Evolutionary conservation across 331 rosid genomes (phyloP).

Genomic region (Telfairia occidentalis): DNA sequence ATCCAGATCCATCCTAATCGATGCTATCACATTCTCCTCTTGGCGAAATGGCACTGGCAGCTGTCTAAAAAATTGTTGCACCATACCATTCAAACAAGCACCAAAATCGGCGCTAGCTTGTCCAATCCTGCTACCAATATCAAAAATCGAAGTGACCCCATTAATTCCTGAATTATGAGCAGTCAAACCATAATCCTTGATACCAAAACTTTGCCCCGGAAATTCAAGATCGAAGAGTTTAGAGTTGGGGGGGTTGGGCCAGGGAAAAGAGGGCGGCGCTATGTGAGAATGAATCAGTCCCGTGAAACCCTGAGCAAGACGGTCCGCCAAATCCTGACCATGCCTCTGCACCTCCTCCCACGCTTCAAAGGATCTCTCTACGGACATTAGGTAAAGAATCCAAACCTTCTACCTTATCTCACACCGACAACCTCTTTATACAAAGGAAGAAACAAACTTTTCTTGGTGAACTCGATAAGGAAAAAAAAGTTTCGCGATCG

Average conservation of each 20-base stretch:
- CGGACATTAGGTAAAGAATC: constrained; percentile 40
- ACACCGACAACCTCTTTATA: constrained; percentile 24
- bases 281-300: constrained; percentile 79
- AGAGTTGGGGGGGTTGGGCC: constrained; percentile 65
- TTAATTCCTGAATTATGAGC: constrained; percentile 34
- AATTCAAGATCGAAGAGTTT: constrained; percentile 81
- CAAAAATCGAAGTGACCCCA: constrained; percentile 74
- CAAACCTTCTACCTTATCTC: background rate
- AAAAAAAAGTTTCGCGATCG: background rate
- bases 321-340: constrained; percentile 91
- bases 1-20: constrained; percentile 36
- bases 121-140: constrained; percentile 78
- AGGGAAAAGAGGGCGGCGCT: constrained; percentile 54
- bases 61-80: constrained; percentile 78
- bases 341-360: constrained; percentile 99
- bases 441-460: background rate
- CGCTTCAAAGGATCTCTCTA: constrained; percentile 81
- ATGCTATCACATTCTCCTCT: constrained; percentile 32
- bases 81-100: constrained; percentile 82
- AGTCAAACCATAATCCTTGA: constrained; percentile 43
- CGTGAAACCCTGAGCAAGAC: constrained; percentile 85
- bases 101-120: constrained; percentile 91
- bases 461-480: background rate
- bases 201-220: constrained; percentile 46
- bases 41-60: constrained; percentile 65